Conservation (phyloP, 169 alveolate species). For the Babesia gibsoni region DNA sequence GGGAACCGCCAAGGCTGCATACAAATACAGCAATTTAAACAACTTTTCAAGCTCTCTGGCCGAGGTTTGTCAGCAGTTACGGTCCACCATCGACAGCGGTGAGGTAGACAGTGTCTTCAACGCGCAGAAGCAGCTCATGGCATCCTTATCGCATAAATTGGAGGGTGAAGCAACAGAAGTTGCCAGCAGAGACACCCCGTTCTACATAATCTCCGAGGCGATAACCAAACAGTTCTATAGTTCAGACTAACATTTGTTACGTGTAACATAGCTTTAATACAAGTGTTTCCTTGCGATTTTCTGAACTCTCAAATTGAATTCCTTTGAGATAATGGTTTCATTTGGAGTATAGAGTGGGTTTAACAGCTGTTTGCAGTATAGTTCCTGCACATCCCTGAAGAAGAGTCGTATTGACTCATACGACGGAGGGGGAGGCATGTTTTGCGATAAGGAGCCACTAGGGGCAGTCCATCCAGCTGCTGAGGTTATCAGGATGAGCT, state of each 20-base stretch:
- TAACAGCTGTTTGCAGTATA: slow-evolving; percentile 70
- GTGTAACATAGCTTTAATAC: slow-evolving; percentile 48
- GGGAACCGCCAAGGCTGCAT: background rate
- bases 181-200: slow-evolving; percentile 19
- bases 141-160: slow-evolving; percentile 24
- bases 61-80: slow-evolving; percentile 34
- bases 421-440: slow-evolving; percentile 67
- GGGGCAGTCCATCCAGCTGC: slow-evolving; percentile 46
- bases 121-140: slow-evolving; percentile 56
- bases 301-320: slow-evolving; percentile 41
- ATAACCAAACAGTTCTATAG: slow-evolving; percentile 42
- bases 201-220: slow-evolving; percentile 59
- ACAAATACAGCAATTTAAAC: slow-evolving; percentile 7
- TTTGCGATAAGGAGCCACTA: background rate
- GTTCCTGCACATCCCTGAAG: slow-evolving; percentile 82
- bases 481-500: slow-evolving; percentile 77
- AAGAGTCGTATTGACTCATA: slow-evolving; percentile 77
- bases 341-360: slow-evolving; percentile 73
- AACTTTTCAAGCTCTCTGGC: slow-evolving; percentile 8
- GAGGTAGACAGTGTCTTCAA: slow-evolving; percentile 25
- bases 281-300: slow-evolving; percentile 65
- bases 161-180: background rate
- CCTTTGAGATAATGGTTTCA: slow-evolving; percentile 14
- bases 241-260: slow-evolving; percentile 12
- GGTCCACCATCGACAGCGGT: background rate